A percentile compares a stretch with the other conserved stretches of the same genome.
Evolutionary conservation across 441 rosid species (phyloP).

Genomic region (Mallotus japonicus): DNA sequence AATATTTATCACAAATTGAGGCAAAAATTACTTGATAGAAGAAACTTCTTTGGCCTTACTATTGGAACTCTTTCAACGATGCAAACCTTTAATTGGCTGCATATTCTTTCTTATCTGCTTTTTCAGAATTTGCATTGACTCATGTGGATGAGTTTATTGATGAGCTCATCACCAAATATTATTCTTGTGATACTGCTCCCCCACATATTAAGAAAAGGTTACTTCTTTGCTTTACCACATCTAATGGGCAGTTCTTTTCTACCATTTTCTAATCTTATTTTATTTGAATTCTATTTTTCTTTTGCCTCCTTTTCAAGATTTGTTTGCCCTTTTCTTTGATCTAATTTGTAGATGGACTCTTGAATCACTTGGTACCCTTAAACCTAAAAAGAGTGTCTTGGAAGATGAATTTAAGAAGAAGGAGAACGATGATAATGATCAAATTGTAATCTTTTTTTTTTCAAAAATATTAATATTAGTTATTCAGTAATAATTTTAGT

Average conservation of each 20-base stretch:
- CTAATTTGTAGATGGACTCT: conserved; percentile 59
- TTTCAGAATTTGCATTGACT: conserved; percentile 51
- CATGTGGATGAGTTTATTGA: conserved; percentile 90
- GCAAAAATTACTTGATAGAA: conserved; percentile 56
- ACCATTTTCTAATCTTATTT: too few relatives aligned
- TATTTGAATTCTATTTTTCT: too few relatives aligned
- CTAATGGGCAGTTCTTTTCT: too few relatives aligned
- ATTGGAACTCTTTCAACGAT: too few relatives aligned
- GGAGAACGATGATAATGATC: conserved; percentile 83
- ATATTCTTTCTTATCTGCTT: too few relatives aligned
- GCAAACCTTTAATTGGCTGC: too few relatives aligned
- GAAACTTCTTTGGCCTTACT: conserved; percentile 32
- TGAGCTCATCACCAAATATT: conserved; percentile 76
- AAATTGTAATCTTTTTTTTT: too few relatives aligned
- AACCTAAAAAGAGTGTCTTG: conserved; percentile 79
- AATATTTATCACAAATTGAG: conserved; percentile 84
- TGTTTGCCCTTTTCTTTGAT: not conserved
- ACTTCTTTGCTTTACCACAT: too few relatives aligned
- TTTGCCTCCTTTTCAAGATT: too few relatives aligned
- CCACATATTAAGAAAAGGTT: conserved; percentile 86
- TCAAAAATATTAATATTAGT: too few relatives aligned
- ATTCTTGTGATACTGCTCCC: conserved; percentile 82
- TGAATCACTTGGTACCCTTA: conserved; percentile 64
- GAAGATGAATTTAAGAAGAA: conserved; percentile 98
- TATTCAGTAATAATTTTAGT: too few relatives aligned